Base-by-base conservation (phyloP, 2,329 filamentous ascomycete genomes). In the Talaromyces rugulosus region DNA sequence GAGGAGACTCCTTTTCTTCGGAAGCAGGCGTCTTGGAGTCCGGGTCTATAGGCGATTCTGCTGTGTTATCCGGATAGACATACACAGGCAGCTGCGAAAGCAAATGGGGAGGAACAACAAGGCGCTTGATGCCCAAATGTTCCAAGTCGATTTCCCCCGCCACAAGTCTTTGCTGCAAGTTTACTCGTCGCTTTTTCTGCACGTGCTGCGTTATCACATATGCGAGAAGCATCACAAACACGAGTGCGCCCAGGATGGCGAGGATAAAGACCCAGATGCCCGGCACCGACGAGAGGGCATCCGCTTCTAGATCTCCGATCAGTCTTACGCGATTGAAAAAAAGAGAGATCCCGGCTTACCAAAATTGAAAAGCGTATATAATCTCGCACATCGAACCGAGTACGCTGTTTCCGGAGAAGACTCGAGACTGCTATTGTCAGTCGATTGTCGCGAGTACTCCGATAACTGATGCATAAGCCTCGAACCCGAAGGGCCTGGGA, bases 251-350 rank as follows among this genome's bases (percentile, higher is more conserved):
- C 1, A 96, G 80, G 8, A 86, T 87, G 0, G 91, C 89, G 6
- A 93, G 79, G n/a, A 73, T 71, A 69, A 96, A 96, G 0, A 91
- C 85, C 94, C 94, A 98, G 1, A 96, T 81, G 12, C 85, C 87
- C 0, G 92, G 89, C 7, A 92, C 18, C n/a, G n/a, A 78, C 23
- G 70, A 68, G 40, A 64, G 69, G 7, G 67, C 66, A 23, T 67
- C 59, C 30, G 70, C 69, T 31, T 69, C 68, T 80, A 76, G 9
- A 6, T 40, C 18, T 3, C 3, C 9, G 7, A 12, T 55, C 34
- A 42, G 11, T 18, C 4, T 28, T 11, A 7, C 40, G 14, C 9
- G 5, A 8, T 9, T 44, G 62, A 56, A 78, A 68, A 79, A 56
- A 81, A 85, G 81, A 80, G 88, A 66, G 33, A 67, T 52, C 7